Evolutionary conservation across 495 filamentous ascomycete species (phyloP).

Genomic region (Cladorrhinum samala): DNA sequence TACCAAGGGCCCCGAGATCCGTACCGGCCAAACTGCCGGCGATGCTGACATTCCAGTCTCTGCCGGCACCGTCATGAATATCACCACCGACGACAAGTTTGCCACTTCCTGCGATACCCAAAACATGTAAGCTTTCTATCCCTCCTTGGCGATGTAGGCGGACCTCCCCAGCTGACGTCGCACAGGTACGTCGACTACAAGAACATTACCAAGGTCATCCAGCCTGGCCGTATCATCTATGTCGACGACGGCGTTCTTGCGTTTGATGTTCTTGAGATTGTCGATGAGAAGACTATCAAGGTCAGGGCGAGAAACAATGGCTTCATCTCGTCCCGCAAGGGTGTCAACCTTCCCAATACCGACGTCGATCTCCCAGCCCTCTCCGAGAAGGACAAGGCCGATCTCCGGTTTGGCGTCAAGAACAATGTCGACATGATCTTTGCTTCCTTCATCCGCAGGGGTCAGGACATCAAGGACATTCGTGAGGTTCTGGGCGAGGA

Average conservation of each 20-base stretch:
- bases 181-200: conserved; percentile 91
- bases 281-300: conserved; percentile 80
- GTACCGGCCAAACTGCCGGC: conserved; percentile 83
- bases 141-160: neutral
- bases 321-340: conserved; percentile 96
- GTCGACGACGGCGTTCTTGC: conserved; percentile 97
- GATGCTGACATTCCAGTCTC: conserved; percentile 85
- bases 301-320: conserved; percentile 89
- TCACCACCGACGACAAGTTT: conserved; percentile 96
- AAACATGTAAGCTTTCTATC: conserved; percentile 76
- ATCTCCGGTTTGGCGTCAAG: conserved; percentile 91
- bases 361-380: conserved; percentile 96
- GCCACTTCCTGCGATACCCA: conserved; percentile 72
- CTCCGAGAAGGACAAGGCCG: conserved; percentile 95
- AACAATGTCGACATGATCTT: conserved; percentile 99
- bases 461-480: conserved; percentile 85
- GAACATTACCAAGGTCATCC: conserved; percentile 99
- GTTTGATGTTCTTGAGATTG: conserved; percentile 83
- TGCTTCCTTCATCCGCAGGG: conserved; percentile 94
- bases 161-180: conserved; percentile 9
- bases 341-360: conserved; percentile 96
- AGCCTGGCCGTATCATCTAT: conserved; percentile 89
- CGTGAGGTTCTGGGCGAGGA: conserved; percentile 85
- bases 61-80: conserved; percentile 76
- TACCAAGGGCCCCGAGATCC: conserved; percentile 98